Conservation (phyloP, 768 basidiomycete species). For the Pseudohyphozyma bogoriensis region DNA sequence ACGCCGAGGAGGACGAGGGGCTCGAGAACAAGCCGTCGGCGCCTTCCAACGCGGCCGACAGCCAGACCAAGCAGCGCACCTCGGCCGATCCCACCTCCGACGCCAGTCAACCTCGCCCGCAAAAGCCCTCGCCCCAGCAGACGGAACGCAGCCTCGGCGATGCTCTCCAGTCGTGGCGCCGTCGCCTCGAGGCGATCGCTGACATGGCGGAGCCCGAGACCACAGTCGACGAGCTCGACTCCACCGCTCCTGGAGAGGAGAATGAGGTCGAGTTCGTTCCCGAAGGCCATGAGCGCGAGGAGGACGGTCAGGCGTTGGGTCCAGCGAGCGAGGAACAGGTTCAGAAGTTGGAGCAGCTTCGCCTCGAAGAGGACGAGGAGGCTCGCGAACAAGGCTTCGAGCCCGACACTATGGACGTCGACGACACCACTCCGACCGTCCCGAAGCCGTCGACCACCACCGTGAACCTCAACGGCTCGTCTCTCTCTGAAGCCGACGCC, state of each 20-base stretch:
- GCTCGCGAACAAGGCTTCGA: slow-evolving; percentile 21
- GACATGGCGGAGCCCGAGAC: slow-evolving; percentile 42
- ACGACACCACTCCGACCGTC: slow-evolving; percentile 11
- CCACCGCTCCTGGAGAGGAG: slow-evolving; percentile 30
- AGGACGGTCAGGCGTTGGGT: slow-evolving; percentile 68
- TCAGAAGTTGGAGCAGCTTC: slow-evolving; percentile 70
- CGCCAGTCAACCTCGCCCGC: slow-evolving; percentile 4
- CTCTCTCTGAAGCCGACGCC: slow-evolving; percentile 29
- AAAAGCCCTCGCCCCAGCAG: slow-evolving; percentile 11
- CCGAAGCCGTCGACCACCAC: slow-evolving; percentile 18
- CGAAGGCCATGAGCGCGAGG: slow-evolving; percentile 58
- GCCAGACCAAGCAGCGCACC: slow-evolving; percentile 18
- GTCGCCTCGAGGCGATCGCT: slow-evolving; percentile 74
- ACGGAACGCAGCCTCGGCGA: slow-evolving; percentile 65
- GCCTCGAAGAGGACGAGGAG: slow-evolving; percentile 57
- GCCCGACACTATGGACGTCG: slow-evolving; percentile 30
- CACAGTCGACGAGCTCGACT: slow-evolving; percentile 37
- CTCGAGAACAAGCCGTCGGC: slow-evolving; percentile 9
- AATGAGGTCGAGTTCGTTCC: slow-evolving; percentile 61
- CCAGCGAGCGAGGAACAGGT: slow-evolving; percentile 74
- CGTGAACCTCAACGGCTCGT: slow-evolving; percentile 26
- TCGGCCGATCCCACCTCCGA: slow-evolving; percentile 21
- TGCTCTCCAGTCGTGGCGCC: slow-evolving; percentile 64
- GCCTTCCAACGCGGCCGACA: slow-evolving; percentile 11
- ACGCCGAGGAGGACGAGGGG: not conserved